Evolutionary conservation across 2,329 filamentous ascomycete genomes (phyloP).

Genomic region (Pestalotiopsis sp.): DNA sequence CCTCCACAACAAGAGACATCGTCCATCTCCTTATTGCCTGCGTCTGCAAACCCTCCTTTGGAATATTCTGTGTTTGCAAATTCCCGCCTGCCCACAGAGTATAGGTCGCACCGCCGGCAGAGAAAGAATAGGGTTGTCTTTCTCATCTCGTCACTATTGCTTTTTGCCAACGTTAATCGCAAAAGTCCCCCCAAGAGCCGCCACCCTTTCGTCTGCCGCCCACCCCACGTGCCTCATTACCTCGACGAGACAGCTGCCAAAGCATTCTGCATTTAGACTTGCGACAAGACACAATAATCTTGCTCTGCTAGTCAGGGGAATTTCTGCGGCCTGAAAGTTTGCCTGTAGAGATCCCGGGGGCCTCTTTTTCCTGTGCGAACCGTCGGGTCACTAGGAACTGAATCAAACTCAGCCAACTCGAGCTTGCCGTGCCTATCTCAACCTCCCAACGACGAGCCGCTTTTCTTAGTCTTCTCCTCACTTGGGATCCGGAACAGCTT

Average conservation of each 20-base stretch:
- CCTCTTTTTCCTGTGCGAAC: background rate
- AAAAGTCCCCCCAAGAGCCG: background rate
- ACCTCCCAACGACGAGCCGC: background rate
- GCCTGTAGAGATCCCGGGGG: background rate
- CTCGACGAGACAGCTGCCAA: background rate
- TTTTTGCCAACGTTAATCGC: background rate
- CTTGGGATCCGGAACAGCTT: background rate
- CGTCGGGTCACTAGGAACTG: background rate
- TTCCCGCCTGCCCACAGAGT: background rate
- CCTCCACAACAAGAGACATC: background rate
- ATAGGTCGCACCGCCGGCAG: background rate
- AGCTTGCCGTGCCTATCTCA: background rate
- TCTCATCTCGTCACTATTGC: conserved; percentile 3
- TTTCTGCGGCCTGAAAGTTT: background rate
- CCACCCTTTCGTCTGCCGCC: background rate
- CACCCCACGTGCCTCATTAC: background rate
- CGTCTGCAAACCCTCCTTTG: background rate
- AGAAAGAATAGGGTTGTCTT: background rate
- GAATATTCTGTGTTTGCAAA: background rate
- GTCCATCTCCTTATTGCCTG: background rate
- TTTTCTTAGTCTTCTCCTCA: background rate
- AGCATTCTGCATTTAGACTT: background rate
- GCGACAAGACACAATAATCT: background rate
- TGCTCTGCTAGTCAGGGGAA: background rate
- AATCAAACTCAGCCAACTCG: background rate